A percentile compares a stretch with the other conserved stretches of the same genome.
These are phyloP conservation scores for Talaromyces stipitatus DNA, from an alignment of 495 filamentous ascomycete genomes.

Conservation along the genomic window DNA sequence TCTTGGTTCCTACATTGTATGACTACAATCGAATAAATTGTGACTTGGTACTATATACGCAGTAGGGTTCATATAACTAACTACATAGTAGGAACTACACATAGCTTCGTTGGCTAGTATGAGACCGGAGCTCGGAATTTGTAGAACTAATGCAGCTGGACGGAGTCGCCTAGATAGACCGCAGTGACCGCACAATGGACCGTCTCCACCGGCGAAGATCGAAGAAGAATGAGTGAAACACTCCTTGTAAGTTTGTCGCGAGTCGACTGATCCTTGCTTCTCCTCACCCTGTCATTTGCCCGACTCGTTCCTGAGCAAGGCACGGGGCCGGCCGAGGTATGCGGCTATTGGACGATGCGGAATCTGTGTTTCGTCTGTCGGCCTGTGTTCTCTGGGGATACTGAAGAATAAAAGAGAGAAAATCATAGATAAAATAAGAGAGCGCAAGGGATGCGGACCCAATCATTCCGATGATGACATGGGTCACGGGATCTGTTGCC, in stretches of 20 bases:
- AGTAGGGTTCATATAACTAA: too few species aligned
- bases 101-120: too few species aligned
- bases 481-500: not conserved
- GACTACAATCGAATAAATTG: too few species aligned
- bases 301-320: not conserved
- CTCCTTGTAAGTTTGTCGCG: not conserved
- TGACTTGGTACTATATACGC: too few species aligned
- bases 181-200: not conserved
- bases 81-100: too few species aligned
- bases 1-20: too few species aligned
- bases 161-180: not conserved
- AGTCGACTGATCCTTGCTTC: not conserved
- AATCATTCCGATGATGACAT: slow-evolving; percentile 1
- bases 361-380: too few species aligned
- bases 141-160: not conserved
- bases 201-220: not conserved
- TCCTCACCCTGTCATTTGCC: not conserved
- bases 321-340: not conserved
- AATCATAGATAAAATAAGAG: not conserved
- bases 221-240: not conserved
- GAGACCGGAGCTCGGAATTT: not conserved
- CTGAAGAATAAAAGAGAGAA: not conserved
- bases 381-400: too few species aligned
- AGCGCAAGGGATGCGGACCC: not conserved
- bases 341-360: not conserved